Percentiles rank a stretch among this genome's conserved stretches.
phyloP scores from a whole-genome alignment of 257 asterid species.

The Rehmannia glutinosa region DNA sequence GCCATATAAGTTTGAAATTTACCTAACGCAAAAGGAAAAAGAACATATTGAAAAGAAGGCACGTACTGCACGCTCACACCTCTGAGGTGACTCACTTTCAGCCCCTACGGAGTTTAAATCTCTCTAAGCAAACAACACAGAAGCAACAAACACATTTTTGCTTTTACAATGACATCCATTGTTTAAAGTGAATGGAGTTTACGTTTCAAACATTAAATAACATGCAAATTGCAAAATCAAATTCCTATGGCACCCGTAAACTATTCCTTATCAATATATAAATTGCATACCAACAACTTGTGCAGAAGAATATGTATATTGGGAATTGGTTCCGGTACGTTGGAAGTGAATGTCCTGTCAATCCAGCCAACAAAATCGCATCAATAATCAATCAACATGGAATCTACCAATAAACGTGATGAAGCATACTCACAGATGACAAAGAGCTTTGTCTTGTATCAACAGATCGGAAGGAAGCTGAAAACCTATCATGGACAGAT shows the following conservation, averaged over 20 bases:
- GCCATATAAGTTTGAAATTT: conserved; percentile 9
- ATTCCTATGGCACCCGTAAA: background rate
- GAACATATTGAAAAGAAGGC: conserved; percentile 19
- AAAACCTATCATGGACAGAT: conserved; percentile 49
- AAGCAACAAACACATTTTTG: background rate
- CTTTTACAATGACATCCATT: background rate
- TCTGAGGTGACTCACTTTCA: conserved; percentile 84
- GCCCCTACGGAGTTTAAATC: conserved; percentile 46
- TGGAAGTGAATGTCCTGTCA: conserved; percentile 39
- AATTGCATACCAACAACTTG: conserved; percentile 58
- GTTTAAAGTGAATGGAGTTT: background rate
- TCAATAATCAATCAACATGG: conserved; percentile 16
- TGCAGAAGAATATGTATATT: conserved; percentile 44
- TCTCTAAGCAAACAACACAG: conserved; percentile 22
- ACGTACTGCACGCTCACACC: conserved; percentile 92
- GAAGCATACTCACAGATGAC: conserved; percentile 65
- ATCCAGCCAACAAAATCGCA: conserved; percentile 29
- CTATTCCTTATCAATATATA: background rate
- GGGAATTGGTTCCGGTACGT: conserved; percentile 35
- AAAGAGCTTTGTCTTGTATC: conserved; percentile 51
- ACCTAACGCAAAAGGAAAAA: background rate
- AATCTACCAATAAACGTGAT: conserved; percentile 13
- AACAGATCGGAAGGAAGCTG: conserved; percentile 40
- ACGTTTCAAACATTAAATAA: background rate
- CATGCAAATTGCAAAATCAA: conserved; percentile 8